Evolutionary conservation across 73 alveolate genomes (phyloP), one percentile per base, ranked within the genome.

Genomic region (Paramecium tetraurelia): DNA sequence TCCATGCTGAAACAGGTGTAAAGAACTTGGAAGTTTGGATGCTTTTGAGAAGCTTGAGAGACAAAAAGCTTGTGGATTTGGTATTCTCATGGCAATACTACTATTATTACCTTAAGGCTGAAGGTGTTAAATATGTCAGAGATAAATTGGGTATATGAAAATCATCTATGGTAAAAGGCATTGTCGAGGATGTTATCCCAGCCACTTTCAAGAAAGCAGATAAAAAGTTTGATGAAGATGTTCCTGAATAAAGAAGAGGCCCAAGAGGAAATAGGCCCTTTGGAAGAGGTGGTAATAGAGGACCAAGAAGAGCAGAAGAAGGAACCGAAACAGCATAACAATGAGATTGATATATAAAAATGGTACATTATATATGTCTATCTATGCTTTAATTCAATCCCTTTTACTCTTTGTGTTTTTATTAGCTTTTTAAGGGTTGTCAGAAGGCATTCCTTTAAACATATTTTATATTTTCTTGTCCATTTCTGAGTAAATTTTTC

Each of bases 11-110:
- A 24, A 80, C 90, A 18, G 90, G 90, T 11, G 90, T 80, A 38
- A 44, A 80, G 27, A 80, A 80, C 18, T 46, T 80, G 2, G 76
- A 80, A 44, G 90, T 80, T 22, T 80, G 90, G 90, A 80, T 80
- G 90, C 35, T 80, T 3, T 80, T 80, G 76, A 80, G 90, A 80
- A 31, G 63, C 8, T 46, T 80, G 27, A 80, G 57, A 35, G 90
- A 80, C 18, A 80, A 80, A 80, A 20, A 80, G 33, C 75, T 80
- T 22, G 90, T 80, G 20, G 90, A 80, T 41, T 48, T 80, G 7
- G 90, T 80, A 33, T 80, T 80, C 90, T 80, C 90, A 41, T 80
- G 90, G 90, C 48, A 80, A 80, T 80, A 80, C 50, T 80, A 80
- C 33, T 80, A 80, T 46, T 80, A 80, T 46, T 80, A 80, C 75